Base-by-base conservation (phyloP, 2,329 filamentous ascomycete species). In the Aureobasidium leucospermi region DNA sequence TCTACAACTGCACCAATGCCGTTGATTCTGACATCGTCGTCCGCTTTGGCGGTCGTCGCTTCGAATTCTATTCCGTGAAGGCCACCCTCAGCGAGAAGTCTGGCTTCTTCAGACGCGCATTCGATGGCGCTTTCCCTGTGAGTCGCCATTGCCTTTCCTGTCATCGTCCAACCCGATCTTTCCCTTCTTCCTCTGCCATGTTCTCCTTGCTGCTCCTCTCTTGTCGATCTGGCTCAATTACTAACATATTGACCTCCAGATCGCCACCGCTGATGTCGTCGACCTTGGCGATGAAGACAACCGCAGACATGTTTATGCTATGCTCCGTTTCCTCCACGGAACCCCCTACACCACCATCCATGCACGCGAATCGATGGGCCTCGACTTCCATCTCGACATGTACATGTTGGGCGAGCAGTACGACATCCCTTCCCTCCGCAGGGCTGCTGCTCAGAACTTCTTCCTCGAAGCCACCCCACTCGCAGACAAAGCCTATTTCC, bases 331-430 rank as follows among this genome's bases (percentile, higher is more conserved):
- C 29, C 23, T 55, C n/a, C 51, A 55, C n/a, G 51, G 51, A 19
- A 55, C 29, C 38, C 6, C 28, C 2, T 55, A 55, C 51, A 31
- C 11, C 28, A 55, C 29, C 13, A 31, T 55, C 51, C 38, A 43
- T 7, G 38, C 42, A 15, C 51, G 51, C 39, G 28, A 15, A 28
- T 13, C 51, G 9, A 2, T 55, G 9, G 39, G 51, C 39, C 52
- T 57, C 10, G 42, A 57, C 32, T 57, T 57, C 19, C 41, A 57
- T 31, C 38, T 57, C 19, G 52, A 57, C 19, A 42, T 57, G 31
- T 57, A 45, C 41, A n/a, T 57, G 29, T n/a, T 57, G 6, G 52
- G 52, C 19, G 52, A 57, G 29, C 39, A 57, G 15, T 57, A 34
- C 39, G 52, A 57, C 32, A 29, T 45, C 6, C 29, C 15, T 4